These are phyloP conservation scores for Pulchroboletus neoregius DNA, from an alignment of 1,284 basidiomycete genomes.

Conservation along the genomic window DNA sequence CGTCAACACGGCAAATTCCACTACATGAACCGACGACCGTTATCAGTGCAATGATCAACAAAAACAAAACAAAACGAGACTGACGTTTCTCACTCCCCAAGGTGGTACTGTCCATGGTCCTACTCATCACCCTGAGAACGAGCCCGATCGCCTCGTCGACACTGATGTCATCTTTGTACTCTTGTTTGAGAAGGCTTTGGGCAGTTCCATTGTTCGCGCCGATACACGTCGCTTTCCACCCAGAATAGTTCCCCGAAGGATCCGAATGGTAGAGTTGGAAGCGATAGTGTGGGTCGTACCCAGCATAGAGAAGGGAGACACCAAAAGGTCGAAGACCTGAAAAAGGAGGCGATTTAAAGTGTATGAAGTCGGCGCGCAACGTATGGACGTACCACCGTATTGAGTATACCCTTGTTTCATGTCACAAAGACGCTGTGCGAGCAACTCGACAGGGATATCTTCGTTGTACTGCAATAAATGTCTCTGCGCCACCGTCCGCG, in stretches of 20 bases:
- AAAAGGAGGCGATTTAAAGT: neutral
- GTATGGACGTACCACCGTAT: slow-evolving; percentile 71
- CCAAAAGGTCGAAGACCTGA: slow-evolving; percentile 95
- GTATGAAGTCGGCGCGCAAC: neutral
- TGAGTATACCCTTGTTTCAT: slow-evolving; percentile 99
- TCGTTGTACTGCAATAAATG: slow-evolving; percentile 92
- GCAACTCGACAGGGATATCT: slow-evolving; percentile 95
- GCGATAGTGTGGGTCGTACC: slow-evolving; percentile 92
- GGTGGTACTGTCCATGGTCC: slow-evolving; percentile 99
- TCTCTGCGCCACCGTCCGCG: slow-evolving; percentile 85
- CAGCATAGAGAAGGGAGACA: slow-evolving; percentile 94
- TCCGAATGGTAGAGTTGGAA: slow-evolving; percentile 99
- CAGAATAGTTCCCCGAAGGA: slow-evolving; percentile 97
- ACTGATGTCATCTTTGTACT: slow-evolving; percentile 94
- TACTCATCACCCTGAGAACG: slow-evolving; percentile 94
- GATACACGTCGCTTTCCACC: slow-evolving; percentile 99
- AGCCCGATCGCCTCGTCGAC: slow-evolving; percentile 91
- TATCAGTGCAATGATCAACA: neutral
- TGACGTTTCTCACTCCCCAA: slow-evolving; percentile 91
- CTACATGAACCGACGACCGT: slow-evolving; percentile 40
- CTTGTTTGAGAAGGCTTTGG: slow-evolving; percentile 93
- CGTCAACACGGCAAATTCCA: slow-evolving; percentile 94
- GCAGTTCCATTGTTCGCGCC: slow-evolving; percentile 96
- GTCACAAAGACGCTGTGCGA: slow-evolving; percentile 92
- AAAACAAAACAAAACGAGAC: slow-evolving; percentile 31